These are phyloP conservation scores for Medicago lupulina DNA, from an alignment of 306 rosid species.

Conservation along the genomic window DNA sequence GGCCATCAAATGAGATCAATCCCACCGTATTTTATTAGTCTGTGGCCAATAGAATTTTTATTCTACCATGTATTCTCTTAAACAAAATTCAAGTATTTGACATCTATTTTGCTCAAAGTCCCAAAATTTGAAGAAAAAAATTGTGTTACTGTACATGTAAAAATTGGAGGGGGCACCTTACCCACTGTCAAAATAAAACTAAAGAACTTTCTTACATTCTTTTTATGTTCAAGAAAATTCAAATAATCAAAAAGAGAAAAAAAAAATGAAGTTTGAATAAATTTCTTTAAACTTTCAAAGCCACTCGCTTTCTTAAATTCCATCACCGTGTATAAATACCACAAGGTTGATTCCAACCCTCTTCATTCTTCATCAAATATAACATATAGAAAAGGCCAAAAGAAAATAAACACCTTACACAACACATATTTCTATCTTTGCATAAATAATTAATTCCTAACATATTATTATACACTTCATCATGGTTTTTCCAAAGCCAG, in stretches of 20 bases:
- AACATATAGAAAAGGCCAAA: background rate
- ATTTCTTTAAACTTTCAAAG: conserved; percentile 16
- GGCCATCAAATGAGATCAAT: background rate
- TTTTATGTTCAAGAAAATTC: background rate
- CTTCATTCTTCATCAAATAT: conserved; percentile 12
- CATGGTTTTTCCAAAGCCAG: conserved; percentile 47
- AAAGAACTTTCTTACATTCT: background rate
- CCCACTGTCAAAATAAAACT: background rate
- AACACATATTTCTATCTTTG: background rate
- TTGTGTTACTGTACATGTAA: background rate
- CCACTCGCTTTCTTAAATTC: background rate
- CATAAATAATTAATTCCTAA: background rate
- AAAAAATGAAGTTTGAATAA: background rate
- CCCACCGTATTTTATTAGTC: background rate
- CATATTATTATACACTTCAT: conserved; percentile 7
- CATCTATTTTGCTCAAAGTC: background rate
- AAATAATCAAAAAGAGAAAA: background rate
- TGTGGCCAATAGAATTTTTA: background rate
- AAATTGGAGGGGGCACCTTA: background rate
- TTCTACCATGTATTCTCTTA: background rate
- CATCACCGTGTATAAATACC: conserved; percentile 36
- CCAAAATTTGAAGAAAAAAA: background rate
- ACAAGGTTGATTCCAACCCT: background rate
- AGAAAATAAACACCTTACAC: background rate
- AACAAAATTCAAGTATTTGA: background rate